Evolutionary conservation across 2,329 filamentous ascomycete species (phyloP), one percentile per base, ranked within the genome.

Genomic region (Capronia americana): DNA sequence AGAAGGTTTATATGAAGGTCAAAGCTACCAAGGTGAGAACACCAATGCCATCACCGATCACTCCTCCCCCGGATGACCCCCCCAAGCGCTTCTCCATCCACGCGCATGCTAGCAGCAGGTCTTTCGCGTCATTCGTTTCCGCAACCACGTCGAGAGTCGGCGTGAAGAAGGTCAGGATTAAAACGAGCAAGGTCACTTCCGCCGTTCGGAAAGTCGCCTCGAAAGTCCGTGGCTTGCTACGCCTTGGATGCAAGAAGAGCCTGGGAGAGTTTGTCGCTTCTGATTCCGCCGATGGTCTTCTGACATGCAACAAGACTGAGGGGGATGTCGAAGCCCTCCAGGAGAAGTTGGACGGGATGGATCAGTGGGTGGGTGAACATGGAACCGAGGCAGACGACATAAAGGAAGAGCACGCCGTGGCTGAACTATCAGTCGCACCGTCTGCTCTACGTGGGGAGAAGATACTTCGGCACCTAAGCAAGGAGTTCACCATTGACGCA

Each of bases 401-500:
- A n/a, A 5, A 41, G 17, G 46, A 50, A 51, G 20, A 12, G 20
- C 48, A 17, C 48, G 8, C 48, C 14, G 38, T 17, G 38, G 38
- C 14, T 41, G 38, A 41, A 7, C 17, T 41, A n/a, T 17, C 34
- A 38, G 12, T 17, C 17, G 5, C 38, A 41, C 38, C 12, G 14
- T 17, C 38, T 4, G 12, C 12, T 5, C 5, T 41, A 5, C 8
- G 5, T 4, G 38, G 14, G 3, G 12, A 41, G 14, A 17, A 17
- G 4, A 6, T 6, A 51, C 20, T 51, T 51, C 48, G 1, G 17
- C 24, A 28, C 26, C 11, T 24, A 20, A 53, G 28, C 11, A 12
- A 20, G 34, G 46, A 53, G 30, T 53, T 61, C n/a, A 28, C 28
- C n/a, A 53, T 41, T 12, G 46, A 60, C 3, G 44, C 57, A 24